These are phyloP conservation scores for Aspergillus biplanus DNA, from an alignment of 495 filamentous ascomycete genomes.

Conservation along the genomic window DNA sequence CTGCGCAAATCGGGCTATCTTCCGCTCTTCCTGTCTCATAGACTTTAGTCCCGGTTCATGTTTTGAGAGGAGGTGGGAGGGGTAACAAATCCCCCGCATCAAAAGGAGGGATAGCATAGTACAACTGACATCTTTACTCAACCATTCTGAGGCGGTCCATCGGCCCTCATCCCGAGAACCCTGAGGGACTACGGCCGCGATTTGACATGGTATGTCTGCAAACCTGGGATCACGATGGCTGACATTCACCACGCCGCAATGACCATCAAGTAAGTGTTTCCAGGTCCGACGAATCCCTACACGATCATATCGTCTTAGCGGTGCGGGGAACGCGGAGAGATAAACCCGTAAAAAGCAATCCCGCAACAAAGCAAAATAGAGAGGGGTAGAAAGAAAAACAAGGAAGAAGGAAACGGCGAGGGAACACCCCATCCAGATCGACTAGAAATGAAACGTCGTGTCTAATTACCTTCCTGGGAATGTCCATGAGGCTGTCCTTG, in stretches of 20 bases:
- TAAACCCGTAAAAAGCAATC: not conserved
- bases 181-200: conserved; percentile 80
- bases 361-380: conserved; percentile 9
- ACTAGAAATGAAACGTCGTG: conserved; percentile 9
- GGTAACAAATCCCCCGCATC: not conserved
- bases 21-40: conserved; percentile 64
- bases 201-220: conserved; percentile 73
- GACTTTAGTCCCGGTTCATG: conserved; percentile 7
- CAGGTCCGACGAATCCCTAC: conserved; percentile 75
- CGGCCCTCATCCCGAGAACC: conserved; percentile 58
- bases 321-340: not conserved
- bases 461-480: conserved; percentile 27
- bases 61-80: not conserved
- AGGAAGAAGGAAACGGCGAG: not conserved
- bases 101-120: not conserved
- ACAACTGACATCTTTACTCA: conserved; percentile 57
- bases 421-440: conserved; percentile 1
- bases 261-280: conserved; percentile 75
- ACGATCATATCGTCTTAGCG: not conserved
- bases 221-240: conserved; percentile 60
- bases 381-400: not conserved
- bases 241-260: conserved; percentile 79
- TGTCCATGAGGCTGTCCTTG: conserved; percentile 10
- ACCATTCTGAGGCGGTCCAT: conserved; percentile 80
- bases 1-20: conserved; percentile 90